Base-by-base conservation (phyloP, 257 asterid genomes). In the Capsicum chinense region DNA sequence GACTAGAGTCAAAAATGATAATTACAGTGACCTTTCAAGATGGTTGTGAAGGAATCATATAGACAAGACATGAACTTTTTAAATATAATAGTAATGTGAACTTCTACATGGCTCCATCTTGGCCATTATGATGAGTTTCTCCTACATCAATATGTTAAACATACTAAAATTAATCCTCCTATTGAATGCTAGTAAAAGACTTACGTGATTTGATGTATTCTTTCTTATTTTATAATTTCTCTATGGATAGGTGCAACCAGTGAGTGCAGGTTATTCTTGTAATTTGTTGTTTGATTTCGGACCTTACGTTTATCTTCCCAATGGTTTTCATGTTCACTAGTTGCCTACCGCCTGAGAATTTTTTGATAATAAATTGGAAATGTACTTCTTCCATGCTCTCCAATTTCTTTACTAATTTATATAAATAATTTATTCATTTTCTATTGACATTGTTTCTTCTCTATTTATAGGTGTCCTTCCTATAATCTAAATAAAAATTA, bases 281-380 rank as follows among this genome's bases (percentile, higher is more conserved):
- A 58, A 3, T 58, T 58, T 17, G 9, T 14, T 2, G 42, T 63
- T 63, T 9, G 69, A 63, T 4, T 63, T 15, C 7, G 3, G 69
- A 63, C 39, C 14, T 37, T 63, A 35, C 21, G 69, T 63, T 19
- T 3, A 19, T 63, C 69, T 63, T 63, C 69, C 37, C 39, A 63
- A 63, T 63, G 69, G 74, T 67, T 33, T 5, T 26, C 50, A 35
- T 67, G 19, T 67, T 67, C 74, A 67, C 35, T 67, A 35, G 74
- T 67, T 5, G 3, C 17, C 9, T 35, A 67, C 16, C 8, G 17
- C 44, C 33, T 21, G 16, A 9, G 70, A 26, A 11, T 35, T 67
- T n/a, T 8, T 67, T 67, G 74, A 0, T 67, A 35, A 9, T 13
- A 6, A 35, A 67, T 67, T 35, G 74, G n/a, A 67, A 67, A 37